These are phyloP conservation scores for Cichorium intybus DNA, from an alignment of 140 eudicot genomes.

Conservation along the genomic window DNA sequence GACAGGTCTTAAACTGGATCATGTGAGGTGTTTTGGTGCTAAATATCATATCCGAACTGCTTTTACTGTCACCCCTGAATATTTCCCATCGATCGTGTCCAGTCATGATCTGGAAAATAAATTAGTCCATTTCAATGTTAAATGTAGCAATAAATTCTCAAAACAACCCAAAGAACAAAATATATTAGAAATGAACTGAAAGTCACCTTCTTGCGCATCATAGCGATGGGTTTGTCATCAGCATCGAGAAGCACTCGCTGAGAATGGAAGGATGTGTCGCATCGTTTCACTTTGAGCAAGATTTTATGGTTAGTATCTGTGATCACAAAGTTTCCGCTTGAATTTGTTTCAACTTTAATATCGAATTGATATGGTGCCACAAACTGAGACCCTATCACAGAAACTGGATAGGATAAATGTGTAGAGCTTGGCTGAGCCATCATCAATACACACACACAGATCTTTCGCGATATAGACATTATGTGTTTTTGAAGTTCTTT, in stretches of 20 bases:
- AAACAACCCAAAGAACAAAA: neutral
- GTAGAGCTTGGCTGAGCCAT: too few relatives aligned
- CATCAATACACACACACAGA: too few relatives aligned
- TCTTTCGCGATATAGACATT: too few relatives aligned
- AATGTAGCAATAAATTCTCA: neutral
- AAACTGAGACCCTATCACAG: slow-evolving; percentile 19
- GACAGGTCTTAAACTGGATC: neutral
- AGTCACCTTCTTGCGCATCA: slow-evolving; percentile 22
- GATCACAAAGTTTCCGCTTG: neutral
- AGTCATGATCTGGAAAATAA: slow-evolving; percentile 1
- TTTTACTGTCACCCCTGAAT: slow-evolving; percentile 18
- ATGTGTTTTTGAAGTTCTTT: too few relatives aligned
- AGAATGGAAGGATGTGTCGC: neutral
- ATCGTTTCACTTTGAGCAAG: slow-evolving; percentile 17
- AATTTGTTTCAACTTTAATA: neutral
- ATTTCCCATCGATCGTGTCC: slow-evolving; percentile 16
- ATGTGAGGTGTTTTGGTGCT: neutral
- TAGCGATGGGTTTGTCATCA: slow-evolving; percentile 13
- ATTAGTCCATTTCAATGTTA: neutral
- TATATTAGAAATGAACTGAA: too few relatives aligned
- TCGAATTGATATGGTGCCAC: slow-evolving; percentile 1
- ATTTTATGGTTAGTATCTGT: slow-evolving; percentile 12
- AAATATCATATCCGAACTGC: neutral
- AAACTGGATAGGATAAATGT: too few relatives aligned
- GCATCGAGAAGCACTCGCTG: slow-evolving; percentile 18